phyloP scores from a whole-genome alignment of 2,329 filamentous ascomycete genomes.

The Fusarium sororula region DNA sequence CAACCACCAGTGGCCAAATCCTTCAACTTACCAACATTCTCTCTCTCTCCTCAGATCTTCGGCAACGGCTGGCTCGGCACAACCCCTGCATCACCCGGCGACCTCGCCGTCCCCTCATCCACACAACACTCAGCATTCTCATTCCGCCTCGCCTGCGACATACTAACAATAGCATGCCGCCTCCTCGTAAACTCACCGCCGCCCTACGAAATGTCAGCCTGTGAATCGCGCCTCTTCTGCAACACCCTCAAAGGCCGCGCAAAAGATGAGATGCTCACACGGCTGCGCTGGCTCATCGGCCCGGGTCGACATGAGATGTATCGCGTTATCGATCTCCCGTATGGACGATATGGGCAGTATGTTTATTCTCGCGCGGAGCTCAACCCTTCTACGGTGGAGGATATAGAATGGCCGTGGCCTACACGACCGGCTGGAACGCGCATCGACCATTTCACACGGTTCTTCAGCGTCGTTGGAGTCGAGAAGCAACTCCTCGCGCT shows the following conservation, averaged over 20 bases:
- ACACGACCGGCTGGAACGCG: slow-evolving; percentile 7
- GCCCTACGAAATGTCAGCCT: neutral
- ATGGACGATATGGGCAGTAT: slow-evolving; percentile 38
- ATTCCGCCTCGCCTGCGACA: slow-evolving; percentile 31
- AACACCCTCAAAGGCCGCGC: slow-evolving; percentile 22
- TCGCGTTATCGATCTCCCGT: slow-evolving; percentile 39
- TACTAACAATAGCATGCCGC: slow-evolving; percentile 33
- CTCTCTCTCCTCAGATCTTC: slow-evolving; percentile 34
- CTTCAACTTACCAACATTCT: slow-evolving; percentile 4
- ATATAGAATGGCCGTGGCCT: slow-evolving; percentile 35
- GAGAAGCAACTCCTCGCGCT: slow-evolving; percentile 41
- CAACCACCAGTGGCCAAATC: slow-evolving; percentile 7
- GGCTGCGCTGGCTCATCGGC: slow-evolving; percentile 37
- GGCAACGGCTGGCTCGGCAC: slow-evolving; percentile 38
- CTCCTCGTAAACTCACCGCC: slow-evolving; percentile 28
- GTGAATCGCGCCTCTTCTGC: slow-evolving; percentile 33
- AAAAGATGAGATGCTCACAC: slow-evolving; percentile 37
- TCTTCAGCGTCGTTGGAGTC: slow-evolving; percentile 38
- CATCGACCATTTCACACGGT: slow-evolving; percentile 16
- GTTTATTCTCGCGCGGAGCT: slow-evolving; percentile 36
- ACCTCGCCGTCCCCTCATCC: neutral
- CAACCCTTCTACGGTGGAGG: slow-evolving; percentile 21
- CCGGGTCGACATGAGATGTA: slow-evolving; percentile 36
- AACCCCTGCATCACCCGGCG: slow-evolving; percentile 19
- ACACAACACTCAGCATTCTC: slow-evolving; percentile 29